Evolutionary conservation across 805 yeast species (phyloP).

Genomic region (Lachancea dasiensis): DNA sequence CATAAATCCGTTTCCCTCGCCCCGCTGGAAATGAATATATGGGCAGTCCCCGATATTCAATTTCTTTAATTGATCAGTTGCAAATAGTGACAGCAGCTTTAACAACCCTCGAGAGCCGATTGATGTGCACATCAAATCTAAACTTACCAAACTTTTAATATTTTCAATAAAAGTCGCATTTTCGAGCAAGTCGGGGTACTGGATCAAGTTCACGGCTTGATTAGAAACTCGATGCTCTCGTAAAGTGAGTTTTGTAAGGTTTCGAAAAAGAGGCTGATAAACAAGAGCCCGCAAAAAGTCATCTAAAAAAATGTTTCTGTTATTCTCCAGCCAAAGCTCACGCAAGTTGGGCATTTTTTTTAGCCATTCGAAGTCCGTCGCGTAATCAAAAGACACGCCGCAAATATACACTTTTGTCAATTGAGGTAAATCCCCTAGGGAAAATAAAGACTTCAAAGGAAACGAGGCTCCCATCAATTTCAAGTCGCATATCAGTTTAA

Average conservation of each 20-base stretch:
- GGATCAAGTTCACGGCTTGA: constrained; percentile 4
- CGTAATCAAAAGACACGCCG: constrained; percentile 17
- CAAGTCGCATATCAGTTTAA: constrained; percentile 22
- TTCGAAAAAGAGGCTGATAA: constrained; percentile 14
- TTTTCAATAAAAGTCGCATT: constrained; percentile 14
- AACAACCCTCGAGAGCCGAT: constrained; percentile 24
- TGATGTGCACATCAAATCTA: constrained; percentile 30
- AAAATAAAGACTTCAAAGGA: constrained; percentile 1
- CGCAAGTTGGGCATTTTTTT: constrained; percentile 15
- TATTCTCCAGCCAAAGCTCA: constrained; percentile 30
- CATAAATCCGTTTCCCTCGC: constrained; percentile 12
- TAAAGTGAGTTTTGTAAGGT: constrained; percentile 23
- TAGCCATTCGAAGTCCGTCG: constrained; percentile 20
- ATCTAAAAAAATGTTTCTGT: constrained; percentile 16
- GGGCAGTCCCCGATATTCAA: constrained; percentile 27
- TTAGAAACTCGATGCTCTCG: constrained; percentile 18
- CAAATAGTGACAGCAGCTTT: constrained; percentile 14
- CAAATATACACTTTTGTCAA: constrained; percentile 17
- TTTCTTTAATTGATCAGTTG: constrained; percentile 10
- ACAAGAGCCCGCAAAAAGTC: constrained; percentile 16
- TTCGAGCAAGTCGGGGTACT: constrained; percentile 9
- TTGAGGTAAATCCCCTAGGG: not conserved
- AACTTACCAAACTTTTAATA: constrained; percentile 13
- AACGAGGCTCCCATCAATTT: constrained; percentile 16
- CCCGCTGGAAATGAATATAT: constrained; percentile 9